Conservation (phyloP, 192 early-diverging fungal genomes). For the Coemansia guatemalensis region DNA sequence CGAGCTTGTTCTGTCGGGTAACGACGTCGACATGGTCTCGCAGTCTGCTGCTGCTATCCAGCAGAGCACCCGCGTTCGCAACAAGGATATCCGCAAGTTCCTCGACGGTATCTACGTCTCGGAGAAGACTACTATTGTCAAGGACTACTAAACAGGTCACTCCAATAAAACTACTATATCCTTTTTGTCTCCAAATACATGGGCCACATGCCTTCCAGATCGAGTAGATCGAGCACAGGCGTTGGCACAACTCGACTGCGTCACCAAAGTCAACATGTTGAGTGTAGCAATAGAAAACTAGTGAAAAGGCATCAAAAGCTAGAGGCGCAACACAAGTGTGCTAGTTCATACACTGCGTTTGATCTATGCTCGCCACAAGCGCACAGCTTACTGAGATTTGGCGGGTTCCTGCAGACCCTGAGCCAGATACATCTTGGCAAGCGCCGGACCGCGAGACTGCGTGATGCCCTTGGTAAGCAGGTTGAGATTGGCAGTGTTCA, state of each 20-base stretch:
- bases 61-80: conserved; percentile 88
- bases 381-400: not conserved
- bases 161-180: conserved; percentile 7
- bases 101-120: conserved; percentile 97
- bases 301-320: too few species aligned
- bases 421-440: conserved; percentile 87
- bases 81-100: conserved; percentile 99
- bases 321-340: not conserved
- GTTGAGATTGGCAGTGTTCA: conserved; percentile 89
- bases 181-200: conserved; percentile 57
- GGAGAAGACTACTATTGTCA: conserved; percentile 70
- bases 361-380: too few species aligned
- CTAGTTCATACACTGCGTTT: not conserved
- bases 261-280: too few species aligned
- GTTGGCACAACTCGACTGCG: too few species aligned
- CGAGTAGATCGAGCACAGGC: conserved; percentile 63
- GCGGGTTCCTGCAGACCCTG: conserved; percentile 64
- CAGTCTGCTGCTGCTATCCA: conserved; percentile 97
- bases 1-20: conserved; percentile 90
- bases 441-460: conserved; percentile 90
- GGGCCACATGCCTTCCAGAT: conserved; percentile 80
- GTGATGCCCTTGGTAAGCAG: conserved; percentile 91
- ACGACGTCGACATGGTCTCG: conserved; percentile 93
- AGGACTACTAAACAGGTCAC: conserved; percentile 40
- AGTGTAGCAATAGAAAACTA: too few species aligned